Conservation (phyloP, 2,329 filamentous ascomycete genomes). For the Phoma herbarum region DNA sequence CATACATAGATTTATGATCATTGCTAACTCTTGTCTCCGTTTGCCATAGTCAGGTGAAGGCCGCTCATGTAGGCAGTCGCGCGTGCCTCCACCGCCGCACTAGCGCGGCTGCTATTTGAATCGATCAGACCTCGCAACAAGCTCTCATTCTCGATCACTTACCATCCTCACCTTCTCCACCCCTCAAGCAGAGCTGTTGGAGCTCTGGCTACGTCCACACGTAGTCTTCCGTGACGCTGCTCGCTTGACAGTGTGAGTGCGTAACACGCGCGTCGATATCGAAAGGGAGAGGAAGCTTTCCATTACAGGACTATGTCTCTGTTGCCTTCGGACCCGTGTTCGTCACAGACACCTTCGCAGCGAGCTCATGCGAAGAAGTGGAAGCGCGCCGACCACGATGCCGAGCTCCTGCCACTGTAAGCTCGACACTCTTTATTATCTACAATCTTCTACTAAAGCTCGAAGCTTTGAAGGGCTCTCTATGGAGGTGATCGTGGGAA, state of each 20-base stretch:
- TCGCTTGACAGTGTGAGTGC: background rate
- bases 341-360: background rate
- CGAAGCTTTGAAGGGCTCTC: background rate
- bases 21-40: background rate
- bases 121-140: background rate
- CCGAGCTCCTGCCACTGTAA: background rate
- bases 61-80: background rate
- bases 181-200: background rate
- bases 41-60: background rate
- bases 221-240: background rate
- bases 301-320: background rate
- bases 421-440: too few species aligned
- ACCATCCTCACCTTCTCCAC: background rate
- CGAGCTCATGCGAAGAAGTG: background rate
- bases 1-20: constrained; percentile 20
- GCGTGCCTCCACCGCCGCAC: constrained; percentile 2
- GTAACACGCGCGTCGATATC: background rate
- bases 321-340: background rate
- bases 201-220: background rate
- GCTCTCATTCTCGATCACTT: background rate
- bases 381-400: background rate
- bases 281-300: background rate
- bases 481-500: background rate
- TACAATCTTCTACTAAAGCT: background rate
- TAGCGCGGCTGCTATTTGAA: background rate